These are phyloP conservation scores for Kwoniella sp. DNA, from an alignment of 768 basidiomycete genomes.

Conservation along the genomic window DNA sequence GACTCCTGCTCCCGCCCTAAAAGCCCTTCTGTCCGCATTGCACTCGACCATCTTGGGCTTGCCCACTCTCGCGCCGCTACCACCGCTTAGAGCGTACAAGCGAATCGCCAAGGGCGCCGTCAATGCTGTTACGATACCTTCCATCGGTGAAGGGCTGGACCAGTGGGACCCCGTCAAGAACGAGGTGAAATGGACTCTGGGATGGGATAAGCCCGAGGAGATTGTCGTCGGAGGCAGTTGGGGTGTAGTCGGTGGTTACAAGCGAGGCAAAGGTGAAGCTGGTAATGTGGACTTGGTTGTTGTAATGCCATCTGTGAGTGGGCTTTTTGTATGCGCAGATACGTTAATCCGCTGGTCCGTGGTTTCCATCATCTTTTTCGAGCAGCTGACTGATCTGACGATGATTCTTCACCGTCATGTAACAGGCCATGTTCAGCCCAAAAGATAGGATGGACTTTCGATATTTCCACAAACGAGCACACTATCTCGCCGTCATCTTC, in stretches of 20 bases:
- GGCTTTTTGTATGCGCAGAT: background rate
- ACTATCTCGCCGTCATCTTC: slow-evolving; percentile 81
- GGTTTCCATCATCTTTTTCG: background rate
- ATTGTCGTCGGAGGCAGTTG: slow-evolving; percentile 83
- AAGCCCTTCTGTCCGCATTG: slow-evolving; percentile 71
- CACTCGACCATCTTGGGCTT: slow-evolving; percentile 69
- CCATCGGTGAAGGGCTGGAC: slow-evolving; percentile 35
- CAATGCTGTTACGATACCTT: slow-evolving; percentile 71
- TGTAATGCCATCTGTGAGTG: slow-evolving; percentile 79
- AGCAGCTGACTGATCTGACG: background rate
- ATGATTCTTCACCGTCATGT: background rate
- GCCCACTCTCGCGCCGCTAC: slow-evolving; percentile 63
- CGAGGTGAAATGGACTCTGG: slow-evolving; percentile 78
- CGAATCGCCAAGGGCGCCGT: slow-evolving; percentile 57
- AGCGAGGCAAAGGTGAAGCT: slow-evolving; percentile 64
- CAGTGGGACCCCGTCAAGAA: slow-evolving; percentile 57
- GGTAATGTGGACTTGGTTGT: slow-evolving; percentile 79
- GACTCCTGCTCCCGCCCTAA: slow-evolving; percentile 55
- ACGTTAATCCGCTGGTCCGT: too few species aligned
- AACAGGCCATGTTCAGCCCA: slow-evolving; percentile 75
- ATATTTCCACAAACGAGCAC: slow-evolving; percentile 88
- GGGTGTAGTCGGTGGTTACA: slow-evolving; percentile 75
- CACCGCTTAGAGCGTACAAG: slow-evolving; percentile 67
- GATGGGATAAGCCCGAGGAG: slow-evolving; percentile 75
- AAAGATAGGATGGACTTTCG: slow-evolving; percentile 89